phyloP scores from a whole-genome alignment of 441 rosid species.

The Eruca vesicaria region DNA sequence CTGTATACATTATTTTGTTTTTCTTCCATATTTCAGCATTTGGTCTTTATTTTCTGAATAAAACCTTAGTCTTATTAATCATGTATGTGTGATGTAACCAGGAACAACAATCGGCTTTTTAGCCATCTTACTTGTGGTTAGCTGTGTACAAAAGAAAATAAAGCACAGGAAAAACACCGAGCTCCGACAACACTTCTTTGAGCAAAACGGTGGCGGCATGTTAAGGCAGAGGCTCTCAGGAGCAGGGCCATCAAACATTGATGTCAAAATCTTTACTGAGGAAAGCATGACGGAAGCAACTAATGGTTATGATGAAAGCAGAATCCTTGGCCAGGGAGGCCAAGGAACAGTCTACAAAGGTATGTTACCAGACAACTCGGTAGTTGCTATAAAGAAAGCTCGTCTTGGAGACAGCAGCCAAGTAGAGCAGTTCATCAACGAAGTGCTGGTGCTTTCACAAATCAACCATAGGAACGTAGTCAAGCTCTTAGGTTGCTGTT shows the following conservation, averaged over 20 bases:
- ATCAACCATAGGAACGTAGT: slow-evolving; percentile 28
- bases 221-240: slow-evolving; percentile 14
- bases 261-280: slow-evolving; percentile 23
- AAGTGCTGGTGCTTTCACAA: slow-evolving; percentile 7
- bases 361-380: background rate
- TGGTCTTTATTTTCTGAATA: background rate
- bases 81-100: background rate
- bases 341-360: slow-evolving; percentile 31
- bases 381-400: slow-evolving; percentile 26
- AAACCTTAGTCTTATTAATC: background rate
- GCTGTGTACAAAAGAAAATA: background rate
- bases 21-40: too few relatives aligned
- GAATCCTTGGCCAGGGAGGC: slow-evolving; percentile 24
- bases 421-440: slow-evolving; percentile 26
- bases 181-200: background rate
- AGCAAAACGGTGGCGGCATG: slow-evolving; percentile 18
- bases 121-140: background rate
- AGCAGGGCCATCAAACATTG: slow-evolving; percentile 7
- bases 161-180: background rate
- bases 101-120: slow-evolving; percentile 17
- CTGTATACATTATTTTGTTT: too few relatives aligned
- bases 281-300: slow-evolving; percentile 12
- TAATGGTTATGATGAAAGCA: slow-evolving; percentile 11
- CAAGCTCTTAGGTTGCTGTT: slow-evolving; percentile 14
- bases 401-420: slow-evolving; percentile 20